Evolutionary conservation across 495 filamentous ascomycete species (phyloP).

Genomic region (Margaritispora aquatica): DNA sequence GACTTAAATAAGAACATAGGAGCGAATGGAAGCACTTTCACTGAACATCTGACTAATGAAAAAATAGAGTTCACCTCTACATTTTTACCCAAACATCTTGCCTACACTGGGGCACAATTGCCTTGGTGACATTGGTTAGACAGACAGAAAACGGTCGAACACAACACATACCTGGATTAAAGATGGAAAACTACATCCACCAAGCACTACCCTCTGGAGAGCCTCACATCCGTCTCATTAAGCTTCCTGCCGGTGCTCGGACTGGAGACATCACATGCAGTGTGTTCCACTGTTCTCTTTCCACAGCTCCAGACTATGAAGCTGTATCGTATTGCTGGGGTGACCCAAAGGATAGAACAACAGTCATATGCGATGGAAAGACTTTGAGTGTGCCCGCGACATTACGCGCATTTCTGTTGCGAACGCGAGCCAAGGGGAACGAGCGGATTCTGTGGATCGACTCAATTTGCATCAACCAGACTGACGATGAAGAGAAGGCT

Average conservation of each 20-base stretch:
- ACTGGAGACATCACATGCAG: neutral
- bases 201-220: neutral
- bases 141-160: too few species aligned
- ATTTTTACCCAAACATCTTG: too few species aligned
- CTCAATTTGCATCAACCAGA: conserved; percentile 1
- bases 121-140: too few species aligned
- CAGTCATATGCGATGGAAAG: conserved; percentile 21
- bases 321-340: conserved; percentile 34
- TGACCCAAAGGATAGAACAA: conserved; percentile 6
- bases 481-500: neutral
- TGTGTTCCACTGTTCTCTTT: neutral
- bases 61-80: too few species aligned
- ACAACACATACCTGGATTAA: too few species aligned
- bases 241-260: neutral
- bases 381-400: conserved; percentile 23
- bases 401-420: conserved; percentile 22
- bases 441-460: conserved; percentile 17
- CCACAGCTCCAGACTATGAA: conserved; percentile 23
- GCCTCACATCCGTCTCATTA: neutral
- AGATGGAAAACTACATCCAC: neutral
- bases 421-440: conserved; percentile 18
- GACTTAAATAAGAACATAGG: too few species aligned
- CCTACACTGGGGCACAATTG: too few species aligned
- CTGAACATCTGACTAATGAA: too few species aligned
- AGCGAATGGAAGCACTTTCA: too few species aligned